Evolutionary conservation across 768 basidiomycete species (phyloP).

Genomic region (Leccinum uliginosum): DNA sequence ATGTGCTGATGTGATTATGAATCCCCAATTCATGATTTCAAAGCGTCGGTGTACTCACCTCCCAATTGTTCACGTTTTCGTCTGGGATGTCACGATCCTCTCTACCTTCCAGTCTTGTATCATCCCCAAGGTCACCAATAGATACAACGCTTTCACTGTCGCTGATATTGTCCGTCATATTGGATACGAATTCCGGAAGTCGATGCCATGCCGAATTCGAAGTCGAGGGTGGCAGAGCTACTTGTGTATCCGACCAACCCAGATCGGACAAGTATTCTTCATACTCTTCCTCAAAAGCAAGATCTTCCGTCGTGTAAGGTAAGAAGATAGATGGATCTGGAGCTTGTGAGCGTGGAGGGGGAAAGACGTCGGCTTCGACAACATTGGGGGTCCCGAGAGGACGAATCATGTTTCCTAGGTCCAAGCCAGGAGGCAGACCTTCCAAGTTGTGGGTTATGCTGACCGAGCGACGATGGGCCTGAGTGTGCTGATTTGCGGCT

Average conservation of each 20-base stretch:
- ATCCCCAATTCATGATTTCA: not conserved
- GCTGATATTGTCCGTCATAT: constrained; percentile 84
- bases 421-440: constrained; percentile 69
- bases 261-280: constrained; percentile 93
- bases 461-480: constrained; percentile 72
- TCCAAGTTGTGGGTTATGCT: constrained; percentile 83
- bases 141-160: constrained; percentile 92
- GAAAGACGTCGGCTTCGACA: constrained; percentile 90
- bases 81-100: constrained; percentile 62
- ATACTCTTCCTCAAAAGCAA: constrained; percentile 94
- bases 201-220: constrained; percentile 72
- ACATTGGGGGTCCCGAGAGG: constrained; percentile 72
- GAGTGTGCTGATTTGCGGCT: constrained; percentile 45
- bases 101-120: constrained; percentile 60
- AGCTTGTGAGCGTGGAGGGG: constrained; percentile 83
- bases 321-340: constrained; percentile 81
- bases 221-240: constrained; percentile 33
- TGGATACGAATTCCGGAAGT: constrained; percentile 72
- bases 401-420: constrained; percentile 69
- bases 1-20: constrained; percentile 59
- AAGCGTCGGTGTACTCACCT: constrained; percentile 49
- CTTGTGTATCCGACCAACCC: constrained; percentile 62
- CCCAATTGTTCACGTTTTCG: constrained; percentile 93
- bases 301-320: constrained; percentile 89
- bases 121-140: constrained; percentile 85